Base-by-base conservation (phyloP, 192 early-diverging fungal genomes). In the Coemansia sp. region DNA sequence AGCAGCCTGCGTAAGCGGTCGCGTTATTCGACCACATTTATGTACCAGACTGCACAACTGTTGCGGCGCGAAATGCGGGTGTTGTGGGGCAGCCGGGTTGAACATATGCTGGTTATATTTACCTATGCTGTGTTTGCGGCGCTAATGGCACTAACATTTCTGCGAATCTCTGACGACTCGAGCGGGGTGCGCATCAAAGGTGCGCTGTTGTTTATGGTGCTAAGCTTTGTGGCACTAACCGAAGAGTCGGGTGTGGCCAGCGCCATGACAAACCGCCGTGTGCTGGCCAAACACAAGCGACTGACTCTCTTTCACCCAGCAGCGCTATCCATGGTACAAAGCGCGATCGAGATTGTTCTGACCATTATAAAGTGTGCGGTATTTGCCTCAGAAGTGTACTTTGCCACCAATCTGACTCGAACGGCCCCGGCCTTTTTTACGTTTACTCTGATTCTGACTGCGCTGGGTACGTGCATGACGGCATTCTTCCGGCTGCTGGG, bases 261-360 rank as follows among this genome's bases (percentile, higher is more conserved):
- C 52, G 85, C 87, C 45, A 82, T 92, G 53, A 80, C 83, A 25
- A 88, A 89, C 39, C 87, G 92, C 27, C 79, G 85, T 12, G 84
- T 92, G 29, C 68, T 90, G 12, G 86, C 89, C 71, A 94, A 94
- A 63, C 92, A 93, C 73, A 89, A 87, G 54, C 83, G 81, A 4
- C 86, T 87, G 70, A 85, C 88, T 23, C 64, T 91, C 57, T 71
- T 74, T 48, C 69, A 75, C 24, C 75, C 75, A 12, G 69, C 67
- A 0, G 72, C 72, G 1, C 60, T 72, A 14, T 67, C 75, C n/a
- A 43, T 69, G 37, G 77, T 63, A 15, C 60, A 72, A 38, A 65
- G 62, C 9, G 22, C 62, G 0, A 66, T 71, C 12, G 71, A 67
- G 6, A 62, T 57, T 35, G 87, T 87, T 41, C 88, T 86, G 47